phyloP scores from a whole-genome alignment of 2,329 filamentous ascomycete species.

The Coniella lustricola region DNA sequence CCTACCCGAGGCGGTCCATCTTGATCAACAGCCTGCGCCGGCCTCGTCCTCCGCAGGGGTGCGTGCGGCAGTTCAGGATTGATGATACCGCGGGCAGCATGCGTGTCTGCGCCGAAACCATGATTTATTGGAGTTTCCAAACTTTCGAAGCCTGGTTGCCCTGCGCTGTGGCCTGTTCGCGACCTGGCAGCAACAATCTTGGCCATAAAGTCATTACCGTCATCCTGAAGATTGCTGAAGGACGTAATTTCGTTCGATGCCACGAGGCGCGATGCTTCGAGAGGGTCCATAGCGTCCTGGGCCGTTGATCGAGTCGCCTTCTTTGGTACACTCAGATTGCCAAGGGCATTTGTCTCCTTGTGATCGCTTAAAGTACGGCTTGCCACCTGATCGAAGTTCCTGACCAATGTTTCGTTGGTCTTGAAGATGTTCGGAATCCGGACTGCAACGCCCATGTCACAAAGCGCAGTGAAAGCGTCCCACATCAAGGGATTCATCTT shows the following conservation, averaged over 20 bases:
- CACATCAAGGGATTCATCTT: constrained; percentile 94
- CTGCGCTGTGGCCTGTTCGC: constrained; percentile 34
- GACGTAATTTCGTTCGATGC: constrained; percentile 33
- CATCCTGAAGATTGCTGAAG: constrained; percentile 33
- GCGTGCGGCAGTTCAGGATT: constrained; percentile 43
- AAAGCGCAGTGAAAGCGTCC: constrained; percentile 88
- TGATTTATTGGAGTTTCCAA: constrained; percentile 57
- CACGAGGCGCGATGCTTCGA: constrained; percentile 38
- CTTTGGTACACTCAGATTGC: constrained; percentile 26
- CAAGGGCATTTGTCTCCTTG: constrained; percentile 32
- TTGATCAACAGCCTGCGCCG: constrained; percentile 44
- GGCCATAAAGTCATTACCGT: constrained; percentile 49
- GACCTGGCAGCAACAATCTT: constrained; percentile 47
- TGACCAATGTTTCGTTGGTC: constrained; percentile 49
- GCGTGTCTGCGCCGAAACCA: constrained; percentile 32
- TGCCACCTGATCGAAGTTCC: constrained; percentile 37
- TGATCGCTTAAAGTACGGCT: constrained; percentile 28
- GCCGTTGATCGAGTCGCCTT: constrained; percentile 23
- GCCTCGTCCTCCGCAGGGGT: constrained; percentile 46
- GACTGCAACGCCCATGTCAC: constrained; percentile 77
- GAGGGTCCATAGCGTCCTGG: constrained; percentile 40
- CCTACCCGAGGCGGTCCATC: constrained; percentile 61
- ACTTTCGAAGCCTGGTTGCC: constrained; percentile 41
- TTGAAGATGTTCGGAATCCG: constrained; percentile 83
- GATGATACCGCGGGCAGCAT: constrained; percentile 25